phyloP scores from a whole-genome alignment of 192 early-diverging fungal genomes.

The Coemansia sp. region DNA sequence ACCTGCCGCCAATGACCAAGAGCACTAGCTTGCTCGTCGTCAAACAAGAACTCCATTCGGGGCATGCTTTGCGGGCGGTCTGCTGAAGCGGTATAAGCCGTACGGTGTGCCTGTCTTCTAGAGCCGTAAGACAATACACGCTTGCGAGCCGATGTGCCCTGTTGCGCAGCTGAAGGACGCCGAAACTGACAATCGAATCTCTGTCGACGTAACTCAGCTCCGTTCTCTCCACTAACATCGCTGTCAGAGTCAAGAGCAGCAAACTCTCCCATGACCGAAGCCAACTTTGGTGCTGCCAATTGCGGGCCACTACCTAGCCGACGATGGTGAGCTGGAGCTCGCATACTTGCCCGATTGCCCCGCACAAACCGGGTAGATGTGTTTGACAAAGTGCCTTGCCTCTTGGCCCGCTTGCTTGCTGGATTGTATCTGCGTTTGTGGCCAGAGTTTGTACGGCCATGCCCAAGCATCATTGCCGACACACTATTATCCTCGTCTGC shows the following conservation, averaged over 20 bases:
- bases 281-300: conserved; percentile 11
- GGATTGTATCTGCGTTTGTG: neutral
- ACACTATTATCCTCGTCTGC: conserved; percentile 39
- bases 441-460: neutral
- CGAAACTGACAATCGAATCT: neutral
- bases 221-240: neutral
- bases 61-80: neutral
- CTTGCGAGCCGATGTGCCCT: neutral
- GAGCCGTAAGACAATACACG: neutral
- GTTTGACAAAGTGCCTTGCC: neutral
- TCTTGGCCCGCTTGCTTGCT: neutral
- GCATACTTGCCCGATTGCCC: neutral
- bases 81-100: neutral
- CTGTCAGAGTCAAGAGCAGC: conserved; percentile 43
- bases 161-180: neutral
- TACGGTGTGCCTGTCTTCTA: neutral
- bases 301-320: neutral
- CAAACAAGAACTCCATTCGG: conserved; percentile 34
- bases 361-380: neutral
- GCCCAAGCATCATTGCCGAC: neutral
- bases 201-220: neutral
- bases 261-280: conserved; percentile 42
- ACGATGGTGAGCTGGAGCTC: neutral
- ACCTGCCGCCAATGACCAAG: neutral
- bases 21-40: conserved; percentile 11